A percentile compares a stretch with the other conserved stretches of the same genome.
Conservation (phyloP, 2,329 filamentous ascomycete genomes). For the Neophaeococcomyces mojaviensis region DNA sequence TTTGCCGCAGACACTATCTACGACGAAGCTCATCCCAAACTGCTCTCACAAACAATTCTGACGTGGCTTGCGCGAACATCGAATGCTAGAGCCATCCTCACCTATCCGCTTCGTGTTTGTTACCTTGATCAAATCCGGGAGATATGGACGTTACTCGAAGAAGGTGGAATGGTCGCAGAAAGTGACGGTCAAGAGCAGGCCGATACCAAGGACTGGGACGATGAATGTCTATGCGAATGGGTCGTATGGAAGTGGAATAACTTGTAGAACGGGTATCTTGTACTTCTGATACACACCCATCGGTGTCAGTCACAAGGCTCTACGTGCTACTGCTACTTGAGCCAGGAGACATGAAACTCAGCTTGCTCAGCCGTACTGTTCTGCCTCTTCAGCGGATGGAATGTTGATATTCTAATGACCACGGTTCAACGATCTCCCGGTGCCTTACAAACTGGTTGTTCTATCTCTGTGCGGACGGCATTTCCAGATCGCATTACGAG, state of each 20-base stretch:
- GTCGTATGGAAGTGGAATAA: conserved; percentile 39
- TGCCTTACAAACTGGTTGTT: too few relatives aligned
- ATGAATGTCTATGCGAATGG: conserved; percentile 41
- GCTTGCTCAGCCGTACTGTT: too few relatives aligned
- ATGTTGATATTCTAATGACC: too few relatives aligned
- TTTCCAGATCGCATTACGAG: too few relatives aligned
- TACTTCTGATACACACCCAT: too few relatives aligned
- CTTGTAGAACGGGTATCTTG: not conserved
- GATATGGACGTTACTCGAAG: conserved; percentile 34
- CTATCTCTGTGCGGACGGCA: too few relatives aligned
- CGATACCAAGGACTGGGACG: conserved; percentile 42
- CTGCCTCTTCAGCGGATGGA: too few relatives aligned
- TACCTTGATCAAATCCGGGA: conserved; percentile 39
- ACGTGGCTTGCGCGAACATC: conserved; percentile 28
- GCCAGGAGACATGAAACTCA: too few relatives aligned
- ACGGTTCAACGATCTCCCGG: too few relatives aligned
- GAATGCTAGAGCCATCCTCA: conserved; percentile 30
- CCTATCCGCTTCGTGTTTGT: conserved; percentile 33
- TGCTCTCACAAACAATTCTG: conserved; percentile 30
- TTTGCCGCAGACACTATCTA: conserved; percentile 38
- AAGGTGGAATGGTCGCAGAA: conserved; percentile 30
- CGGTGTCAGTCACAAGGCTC: too few relatives aligned
- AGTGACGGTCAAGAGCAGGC: conserved; percentile 39
- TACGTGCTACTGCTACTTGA: too few relatives aligned
- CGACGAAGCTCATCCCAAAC: conserved; percentile 33